A percentile compares a stretch with the other conserved stretches of the same genome.
phyloP scores from a whole-genome alignment of 345 rosid species.

The Cardamine chenopodiifolia region DNA sequence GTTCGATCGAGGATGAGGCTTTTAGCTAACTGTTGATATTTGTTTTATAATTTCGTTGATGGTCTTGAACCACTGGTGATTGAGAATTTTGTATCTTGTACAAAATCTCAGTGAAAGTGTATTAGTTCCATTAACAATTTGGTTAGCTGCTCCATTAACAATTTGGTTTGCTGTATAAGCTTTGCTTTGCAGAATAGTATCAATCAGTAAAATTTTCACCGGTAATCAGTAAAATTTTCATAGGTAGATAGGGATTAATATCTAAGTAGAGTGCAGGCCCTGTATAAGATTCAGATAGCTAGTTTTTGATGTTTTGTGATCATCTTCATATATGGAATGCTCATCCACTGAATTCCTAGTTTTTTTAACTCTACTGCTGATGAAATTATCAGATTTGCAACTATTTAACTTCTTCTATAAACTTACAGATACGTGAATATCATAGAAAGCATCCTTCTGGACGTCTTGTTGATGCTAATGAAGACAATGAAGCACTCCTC shows the following conservation, averaged over 20 bases:
- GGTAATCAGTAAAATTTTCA: neutral
- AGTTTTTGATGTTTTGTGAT: neutral
- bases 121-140: neutral
- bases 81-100: neutral
- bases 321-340: neutral
- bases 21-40: conserved; percentile 9
- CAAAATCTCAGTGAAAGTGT: neutral
- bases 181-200: neutral
- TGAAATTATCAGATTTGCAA: neutral
- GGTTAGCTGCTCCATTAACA: neutral
- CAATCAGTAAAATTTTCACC: neutral
- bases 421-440: conserved; percentile 60
- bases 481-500: conserved; percentile 68
- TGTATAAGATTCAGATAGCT: neutral
- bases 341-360: neutral
- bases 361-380: neutral
- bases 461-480: conserved; percentile 69
- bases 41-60: neutral
- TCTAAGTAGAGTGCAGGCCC: neutral
- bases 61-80: conserved; percentile 3
- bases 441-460: conserved; percentile 89
- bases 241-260: neutral
- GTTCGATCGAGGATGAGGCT: neutral
- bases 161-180: neutral
- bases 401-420: neutral